These are phyloP conservation scores for Chlorella sp. DNA, from an alignment of 139 green algal species.

Conservation along the genomic window DNA sequence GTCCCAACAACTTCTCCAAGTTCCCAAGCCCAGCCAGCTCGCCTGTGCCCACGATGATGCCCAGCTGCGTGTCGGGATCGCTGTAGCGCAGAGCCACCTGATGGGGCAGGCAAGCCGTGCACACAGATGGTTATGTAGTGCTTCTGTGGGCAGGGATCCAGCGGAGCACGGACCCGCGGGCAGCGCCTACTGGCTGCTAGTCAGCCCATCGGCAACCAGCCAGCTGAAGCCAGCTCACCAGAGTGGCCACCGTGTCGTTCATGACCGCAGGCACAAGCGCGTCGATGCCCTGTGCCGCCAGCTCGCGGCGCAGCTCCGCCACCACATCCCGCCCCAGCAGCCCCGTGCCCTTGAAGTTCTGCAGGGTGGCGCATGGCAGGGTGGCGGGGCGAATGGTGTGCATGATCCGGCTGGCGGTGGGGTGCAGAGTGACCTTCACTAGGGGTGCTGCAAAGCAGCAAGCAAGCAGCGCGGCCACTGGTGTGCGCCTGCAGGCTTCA, in stretches of 20 bases:
- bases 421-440: background rate
- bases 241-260: conserved; percentile 86
- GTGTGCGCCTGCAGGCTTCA: too few species aligned
- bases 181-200: too few species aligned
- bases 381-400: background rate
- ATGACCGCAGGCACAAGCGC: conserved; percentile 62
- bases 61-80: conserved; percentile 67
- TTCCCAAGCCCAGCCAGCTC: background rate
- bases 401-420: background rate
- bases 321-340: conserved; percentile 70
- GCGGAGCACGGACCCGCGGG: too few species aligned
- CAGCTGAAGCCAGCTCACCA: too few species aligned
- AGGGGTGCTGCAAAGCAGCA: too few species aligned
- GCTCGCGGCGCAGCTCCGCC: conserved; percentile 47
- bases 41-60: conserved; percentile 86
- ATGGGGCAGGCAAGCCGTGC: too few species aligned
- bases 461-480: too few species aligned
- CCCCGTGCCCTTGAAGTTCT: conserved; percentile 49
- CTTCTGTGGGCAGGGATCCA: too few species aligned
- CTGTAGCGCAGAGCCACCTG: conserved; percentile 63
- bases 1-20: too few species aligned
- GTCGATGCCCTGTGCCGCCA: conserved; percentile 42
- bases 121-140: too few species aligned
- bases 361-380: background rate
- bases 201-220: too few species aligned